phyloP scores from a whole-genome alignment of 192 early-diverging fungal genomes.

The Jimgerdemannia flammicorona region DNA sequence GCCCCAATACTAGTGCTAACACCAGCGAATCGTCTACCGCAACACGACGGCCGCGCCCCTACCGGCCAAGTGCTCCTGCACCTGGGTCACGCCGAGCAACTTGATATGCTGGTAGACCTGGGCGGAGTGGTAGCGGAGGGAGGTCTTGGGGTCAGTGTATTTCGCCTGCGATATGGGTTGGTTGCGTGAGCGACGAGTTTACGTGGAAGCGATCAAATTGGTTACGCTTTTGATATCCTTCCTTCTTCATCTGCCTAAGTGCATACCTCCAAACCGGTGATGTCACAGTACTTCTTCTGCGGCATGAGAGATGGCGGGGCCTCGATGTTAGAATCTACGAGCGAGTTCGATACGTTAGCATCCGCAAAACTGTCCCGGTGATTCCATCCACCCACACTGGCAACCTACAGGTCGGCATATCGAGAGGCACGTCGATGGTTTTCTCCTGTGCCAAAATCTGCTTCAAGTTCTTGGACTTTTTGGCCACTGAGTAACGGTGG shows the following conservation, averaged over 20 bases:
- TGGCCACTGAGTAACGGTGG: conserved; percentile 19
- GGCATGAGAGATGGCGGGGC: conserved; percentile 79
- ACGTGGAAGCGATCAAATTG: background rate
- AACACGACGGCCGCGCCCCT: conserved; percentile 78
- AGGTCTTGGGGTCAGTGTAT: conserved; percentile 88
- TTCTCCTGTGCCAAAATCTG: conserved; percentile 77
- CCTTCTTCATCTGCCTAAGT: background rate
- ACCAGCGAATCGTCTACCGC: conserved; percentile 25
- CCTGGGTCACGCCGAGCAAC: conserved; percentile 65
- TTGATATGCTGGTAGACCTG: conserved; percentile 79
- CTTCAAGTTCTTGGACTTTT: conserved; percentile 77
- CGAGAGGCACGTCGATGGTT: conserved; percentile 45
- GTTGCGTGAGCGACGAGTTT: background rate
- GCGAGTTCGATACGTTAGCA: background rate
- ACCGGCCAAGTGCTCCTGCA: conserved; percentile 76
- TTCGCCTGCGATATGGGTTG: conserved; percentile 37
- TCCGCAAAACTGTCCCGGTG: too few species aligned
- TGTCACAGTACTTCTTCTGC: conserved; percentile 89
- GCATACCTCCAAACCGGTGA: conserved; percentile 79
- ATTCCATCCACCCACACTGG: too few species aligned
- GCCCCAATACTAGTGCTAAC: too few species aligned
- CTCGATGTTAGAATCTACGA: conserved; percentile 75
- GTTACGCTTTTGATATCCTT: too few species aligned
- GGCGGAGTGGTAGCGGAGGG: conserved; percentile 75
- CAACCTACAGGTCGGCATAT: conserved; percentile 62